Conservation (phyloP, 495 filamentous ascomycete genomes). For the Glonium stellatum region DNA sequence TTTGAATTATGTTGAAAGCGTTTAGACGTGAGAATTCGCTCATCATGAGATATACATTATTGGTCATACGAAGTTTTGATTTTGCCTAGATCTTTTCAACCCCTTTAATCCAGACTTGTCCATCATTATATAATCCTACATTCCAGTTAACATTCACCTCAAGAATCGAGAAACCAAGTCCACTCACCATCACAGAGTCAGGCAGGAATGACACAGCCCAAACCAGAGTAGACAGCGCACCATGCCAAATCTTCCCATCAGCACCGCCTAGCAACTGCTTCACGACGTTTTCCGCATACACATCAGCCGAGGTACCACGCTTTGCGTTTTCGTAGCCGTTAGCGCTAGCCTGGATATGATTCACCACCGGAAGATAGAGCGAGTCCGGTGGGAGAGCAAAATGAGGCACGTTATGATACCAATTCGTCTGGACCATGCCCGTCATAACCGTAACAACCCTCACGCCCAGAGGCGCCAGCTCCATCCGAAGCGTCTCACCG, state of each 20-base stretch:
- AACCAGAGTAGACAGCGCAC: neutral
- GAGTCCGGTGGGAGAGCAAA: constrained; percentile 4
- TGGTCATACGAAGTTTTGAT: neutral
- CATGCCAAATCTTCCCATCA: neutral
- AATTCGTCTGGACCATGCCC: constrained; percentile 7
- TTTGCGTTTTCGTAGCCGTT: neutral
- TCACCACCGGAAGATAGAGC: neutral
- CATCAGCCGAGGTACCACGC: neutral
- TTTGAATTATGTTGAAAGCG: too few relatives aligned
- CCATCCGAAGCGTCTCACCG: constrained; percentile 15
- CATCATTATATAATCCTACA: neutral
- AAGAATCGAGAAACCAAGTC: neutral
- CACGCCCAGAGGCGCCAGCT: constrained; percentile 18
- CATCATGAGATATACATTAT: neutral
- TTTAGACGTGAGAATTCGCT: too few relatives aligned
- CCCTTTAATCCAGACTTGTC: neutral
- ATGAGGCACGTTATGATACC: constrained; percentile 2
- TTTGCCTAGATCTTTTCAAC: neutral
- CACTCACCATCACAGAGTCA: neutral
- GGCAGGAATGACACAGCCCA: neutral
- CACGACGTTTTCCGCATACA: constrained; percentile 5
- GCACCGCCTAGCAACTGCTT: constrained; percentile 4
- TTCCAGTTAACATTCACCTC: neutral
- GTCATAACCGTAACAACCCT: constrained; percentile 15
- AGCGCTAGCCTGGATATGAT: neutral